These are phyloP conservation scores for Talaromyces adpressus DNA, from an alignment of 495 filamentous ascomycete species.

Conservation along the genomic window DNA sequence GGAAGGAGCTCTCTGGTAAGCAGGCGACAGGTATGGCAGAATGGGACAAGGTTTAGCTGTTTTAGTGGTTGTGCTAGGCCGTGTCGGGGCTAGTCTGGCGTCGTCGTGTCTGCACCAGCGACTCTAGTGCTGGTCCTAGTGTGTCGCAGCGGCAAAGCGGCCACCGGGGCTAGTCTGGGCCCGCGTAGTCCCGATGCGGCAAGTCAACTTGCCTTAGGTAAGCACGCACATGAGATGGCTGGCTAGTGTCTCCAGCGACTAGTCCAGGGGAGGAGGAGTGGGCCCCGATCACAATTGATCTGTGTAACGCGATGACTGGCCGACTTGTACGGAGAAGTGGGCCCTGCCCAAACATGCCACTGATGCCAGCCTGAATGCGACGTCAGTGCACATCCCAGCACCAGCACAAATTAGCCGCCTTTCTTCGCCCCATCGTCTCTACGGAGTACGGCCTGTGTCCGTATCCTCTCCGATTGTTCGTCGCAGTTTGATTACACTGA, in stretches of 20 bases:
- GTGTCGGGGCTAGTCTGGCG: neutral
- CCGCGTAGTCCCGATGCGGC: neutral
- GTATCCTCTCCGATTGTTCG: neutral
- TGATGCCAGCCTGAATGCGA: neutral
- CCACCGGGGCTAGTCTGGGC: neutral
- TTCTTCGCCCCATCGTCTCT: neutral
- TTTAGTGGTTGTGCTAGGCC: neutral
- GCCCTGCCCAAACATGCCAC: neutral
- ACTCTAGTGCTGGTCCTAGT: too few relatives aligned
- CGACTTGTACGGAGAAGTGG: neutral
- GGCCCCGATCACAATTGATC: neutral
- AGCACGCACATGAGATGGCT: neutral
- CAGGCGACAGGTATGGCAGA: neutral
- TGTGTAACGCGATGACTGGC: neutral
- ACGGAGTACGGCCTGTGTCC: neutral
- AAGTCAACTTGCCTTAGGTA: neutral
- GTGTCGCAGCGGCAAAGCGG: neutral
- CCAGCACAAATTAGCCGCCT: neutral
- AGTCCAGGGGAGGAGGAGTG: neutral
- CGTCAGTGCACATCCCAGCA: neutral
- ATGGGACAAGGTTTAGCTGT: constrained; percentile 3
- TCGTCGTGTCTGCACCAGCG: neutral
- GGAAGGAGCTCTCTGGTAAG: neutral
- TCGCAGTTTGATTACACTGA: neutral
- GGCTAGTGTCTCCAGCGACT: neutral